Base-by-base conservation (phyloP, 2,329 filamentous ascomycete genomes). In the Colletotrichum siamense region DNA sequence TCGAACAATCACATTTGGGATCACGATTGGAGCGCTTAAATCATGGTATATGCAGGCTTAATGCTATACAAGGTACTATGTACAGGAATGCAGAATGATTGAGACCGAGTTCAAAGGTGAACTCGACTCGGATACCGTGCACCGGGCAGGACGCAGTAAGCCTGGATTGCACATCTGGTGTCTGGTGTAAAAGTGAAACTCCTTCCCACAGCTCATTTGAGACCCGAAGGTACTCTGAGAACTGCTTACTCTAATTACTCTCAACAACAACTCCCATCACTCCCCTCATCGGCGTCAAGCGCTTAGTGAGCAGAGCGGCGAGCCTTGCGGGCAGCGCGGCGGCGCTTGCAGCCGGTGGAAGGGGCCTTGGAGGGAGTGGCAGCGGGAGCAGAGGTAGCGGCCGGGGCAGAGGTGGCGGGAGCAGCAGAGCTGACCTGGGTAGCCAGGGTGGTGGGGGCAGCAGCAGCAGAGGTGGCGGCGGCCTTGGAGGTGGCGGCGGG, bases 381-480 rank as follows among this genome's bases (percentile, higher is more conserved):
- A 32, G 83, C 83, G 12, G 75, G 59, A 12, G 73, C 55, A 62
- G 76, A 44, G 36, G 76, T 49, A 6, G 61, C 71, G 39, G 61
- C 36, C 36, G 73, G 71, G 71, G 67, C 28, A 34, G 75, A 39
- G 30, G 74, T 64, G 15, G 66, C 57, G 26, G 76, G 49, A 22
- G 73, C 49, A 52, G 73, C 57, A 63, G 76, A 66, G 66, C 62
- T 59, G 55, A 57, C 44, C 28, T 34, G 28, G 39, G 63, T 63
- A 22, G 49, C 62, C 61, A 22, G 18, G 15, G 70, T 67, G 52
- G 36, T 66, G 16, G 62, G 30, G 26, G n/a, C 59, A 3, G 68
- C 32, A 59, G 72, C 59, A 39, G 73, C 68, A 39, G 73, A 59
- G 59, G 22, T 39, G 57, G 32, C 57, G 16, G 59, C 52, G 24